Percentiles rank a stretch among this genome's conserved stretches.
Evolutionary conservation across 1,284 basidiomycete species (phyloP).

Genomic region (Cryptococcus amylolentus): DNA sequence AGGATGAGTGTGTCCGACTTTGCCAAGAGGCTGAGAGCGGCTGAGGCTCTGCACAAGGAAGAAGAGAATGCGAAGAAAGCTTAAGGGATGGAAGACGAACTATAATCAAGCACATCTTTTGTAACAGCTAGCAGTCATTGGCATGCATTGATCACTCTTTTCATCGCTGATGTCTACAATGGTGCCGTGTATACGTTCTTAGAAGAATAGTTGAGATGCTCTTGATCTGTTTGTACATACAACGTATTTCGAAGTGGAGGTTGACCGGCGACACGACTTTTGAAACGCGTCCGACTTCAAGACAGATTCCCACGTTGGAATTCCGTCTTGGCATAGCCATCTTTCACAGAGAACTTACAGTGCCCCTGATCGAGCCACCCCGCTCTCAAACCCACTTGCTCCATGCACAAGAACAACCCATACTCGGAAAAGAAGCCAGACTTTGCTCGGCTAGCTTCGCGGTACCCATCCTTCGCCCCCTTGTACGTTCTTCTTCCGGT

Average conservation of each 20-base stretch:
- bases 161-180: neutral
- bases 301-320: too few relatives aligned
- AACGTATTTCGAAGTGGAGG: too few relatives aligned
- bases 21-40: constrained; percentile 41
- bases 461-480: constrained; percentile 60
- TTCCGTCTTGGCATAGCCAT: too few relatives aligned
- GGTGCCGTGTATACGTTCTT: too few relatives aligned
- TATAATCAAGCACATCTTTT: neutral
- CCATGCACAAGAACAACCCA: constrained; percentile 48
- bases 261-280: too few relatives aligned
- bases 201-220: too few relatives aligned
- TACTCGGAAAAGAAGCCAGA: constrained; percentile 56
- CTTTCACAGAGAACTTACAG: too few relatives aligned
- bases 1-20: constrained; percentile 44
- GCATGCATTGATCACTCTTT: neutral
- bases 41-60: constrained; percentile 40
- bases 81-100: neutral
- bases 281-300: too few relatives aligned
- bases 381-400: too few relatives aligned
- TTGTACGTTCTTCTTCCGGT: constrained; percentile 54
- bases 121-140: neutral
- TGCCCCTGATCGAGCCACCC: too few relatives aligned
- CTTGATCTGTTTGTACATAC: too few relatives aligned
- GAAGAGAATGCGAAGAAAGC: constrained; percentile 26
- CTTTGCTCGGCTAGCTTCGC: constrained; percentile 61